Evolutionary conservation across 1,284 basidiomycete genomes (phyloP), one percentile per base, ranked within the genome.

Genomic region (Wallemia ichthyophaga): DNA sequence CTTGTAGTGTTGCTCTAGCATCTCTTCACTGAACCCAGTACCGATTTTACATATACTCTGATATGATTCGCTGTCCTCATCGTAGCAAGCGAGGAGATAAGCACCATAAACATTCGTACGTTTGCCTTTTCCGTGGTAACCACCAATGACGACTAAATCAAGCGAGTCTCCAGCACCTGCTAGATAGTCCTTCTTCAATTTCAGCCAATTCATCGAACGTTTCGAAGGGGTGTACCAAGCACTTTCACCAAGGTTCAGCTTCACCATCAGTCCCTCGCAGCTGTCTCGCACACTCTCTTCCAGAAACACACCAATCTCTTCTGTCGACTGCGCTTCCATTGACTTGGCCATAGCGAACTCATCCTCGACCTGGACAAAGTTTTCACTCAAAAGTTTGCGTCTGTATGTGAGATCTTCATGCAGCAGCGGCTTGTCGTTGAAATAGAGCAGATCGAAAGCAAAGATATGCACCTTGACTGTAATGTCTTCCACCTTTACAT

Each of bases 1-100:
- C n/a, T 81, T 77, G 69, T 85, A 83, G 66, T 92, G 86, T n/a
- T 76, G 70, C 65, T 84, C 80, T 32, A 98, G 72, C 61, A 78
- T 75, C 69, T 95, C 88, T 65, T 99, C 94, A 59, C 83, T 85
- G 72, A 99, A 98, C 0, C 94, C 94, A 0, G 94, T 99, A 1
- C 94, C 94, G 64, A 98, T 94, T 72, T 98, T 98, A 77, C 94
- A 98, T 60, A 94, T 88, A 1, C 88, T 91, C 67, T 95, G 91
- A 69, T 78, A 94, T 67, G 85, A 82, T 69, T 94, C 88, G 5
- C 81, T 76, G 64, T 94, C 88, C 57, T 79, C 73, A 68, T 96
- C 91, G 69, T 88, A 95, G 70, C 88, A 92, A 1, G 89, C 91
- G 31, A 95, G 77, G 23, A 95, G 76, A 76, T 92, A 94, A 13